Percentiles rank a stretch among this genome's conserved stretches.
Evolutionary conservation across 2,329 filamentous ascomycete genomes (phyloP).

Genomic region (Tolypocladium tropicale): DNA sequence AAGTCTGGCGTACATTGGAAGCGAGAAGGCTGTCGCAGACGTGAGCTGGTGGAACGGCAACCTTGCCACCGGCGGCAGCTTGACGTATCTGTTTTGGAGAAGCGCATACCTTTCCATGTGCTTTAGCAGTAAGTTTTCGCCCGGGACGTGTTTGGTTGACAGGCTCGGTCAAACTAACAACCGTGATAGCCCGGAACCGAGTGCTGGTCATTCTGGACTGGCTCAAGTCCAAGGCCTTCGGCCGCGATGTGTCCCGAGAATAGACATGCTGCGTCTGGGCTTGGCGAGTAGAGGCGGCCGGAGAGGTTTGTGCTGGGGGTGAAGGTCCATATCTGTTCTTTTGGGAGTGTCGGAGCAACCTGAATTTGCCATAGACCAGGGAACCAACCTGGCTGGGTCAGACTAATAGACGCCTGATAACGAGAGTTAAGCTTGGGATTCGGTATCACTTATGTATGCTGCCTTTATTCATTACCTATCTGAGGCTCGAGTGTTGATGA

Average conservation of each 20-base stretch:
- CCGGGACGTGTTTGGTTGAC: no score
- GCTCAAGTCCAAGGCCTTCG: constrained; percentile 94
- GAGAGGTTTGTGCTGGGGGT: no score
- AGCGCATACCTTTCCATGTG: constrained; percentile 99
- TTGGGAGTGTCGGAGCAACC: constrained; percentile 2
- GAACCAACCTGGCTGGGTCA: constrained; percentile 1
- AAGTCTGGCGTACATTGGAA: constrained; percentile 93
- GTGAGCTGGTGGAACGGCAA: constrained; percentile 97
- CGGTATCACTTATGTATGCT: neutral
- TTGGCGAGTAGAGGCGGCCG: neutral
- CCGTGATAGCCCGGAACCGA: constrained; percentile 71
- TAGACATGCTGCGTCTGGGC: constrained; percentile 26
- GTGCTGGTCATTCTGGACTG: constrained; percentile 89
- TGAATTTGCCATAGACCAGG: constrained; percentile 5
- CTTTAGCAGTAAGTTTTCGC: constrained; percentile 78
- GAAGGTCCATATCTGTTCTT: neutral
- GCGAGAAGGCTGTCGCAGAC: constrained; percentile 94
- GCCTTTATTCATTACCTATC: neutral
- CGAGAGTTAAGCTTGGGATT: neutral
- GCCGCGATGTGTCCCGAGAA: constrained; percentile 84
- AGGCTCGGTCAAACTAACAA: constrained; percentile 6
- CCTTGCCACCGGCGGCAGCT: constrained; percentile 80
- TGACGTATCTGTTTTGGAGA: constrained; percentile 98
- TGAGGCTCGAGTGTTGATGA: neutral
- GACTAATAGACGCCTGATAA: constrained; percentile 1